Percentiles rank a stretch among this genome's conserved stretches.
These are phyloP conservation scores for Aspergillus tubingensis DNA, from an alignment of 2,329 filamentous ascomycete species.

Conservation along the genomic window DNA sequence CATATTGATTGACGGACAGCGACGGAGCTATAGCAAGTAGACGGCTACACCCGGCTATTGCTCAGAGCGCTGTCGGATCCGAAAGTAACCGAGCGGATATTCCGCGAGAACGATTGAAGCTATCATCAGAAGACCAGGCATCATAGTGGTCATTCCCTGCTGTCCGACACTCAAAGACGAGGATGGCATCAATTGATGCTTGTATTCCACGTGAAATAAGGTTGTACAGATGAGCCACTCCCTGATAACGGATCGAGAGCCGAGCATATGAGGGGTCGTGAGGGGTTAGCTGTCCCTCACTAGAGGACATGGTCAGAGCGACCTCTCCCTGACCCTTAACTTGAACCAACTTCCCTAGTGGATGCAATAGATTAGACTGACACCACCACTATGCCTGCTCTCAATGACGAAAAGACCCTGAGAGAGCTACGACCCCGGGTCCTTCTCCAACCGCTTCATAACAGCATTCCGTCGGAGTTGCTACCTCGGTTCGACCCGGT, in stretches of 20 bases:
- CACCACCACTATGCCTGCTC: slow-evolving; percentile 12
- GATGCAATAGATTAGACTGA: background rate
- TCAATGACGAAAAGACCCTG: slow-evolving; percentile 22
- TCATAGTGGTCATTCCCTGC: background rate
- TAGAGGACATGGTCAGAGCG: background rate
- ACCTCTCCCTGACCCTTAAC: background rate
- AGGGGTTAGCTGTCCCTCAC: background rate
- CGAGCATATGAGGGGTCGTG: slow-evolving; percentile 4
- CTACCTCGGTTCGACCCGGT: slow-evolving; percentile 42
- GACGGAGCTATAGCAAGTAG: background rate
- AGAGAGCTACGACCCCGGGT: slow-evolving; percentile 27
- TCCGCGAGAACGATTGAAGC: background rate
- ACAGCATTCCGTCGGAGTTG: slow-evolving; percentile 44
- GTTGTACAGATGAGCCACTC: background rate
- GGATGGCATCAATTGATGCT: background rate
- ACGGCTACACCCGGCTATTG: background rate
- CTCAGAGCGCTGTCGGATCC: background rate
- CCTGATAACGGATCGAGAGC: background rate
- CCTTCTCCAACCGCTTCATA: slow-evolving; percentile 41
- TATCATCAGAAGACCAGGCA: background rate
- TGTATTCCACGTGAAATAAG: background rate
- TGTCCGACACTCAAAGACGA: background rate
- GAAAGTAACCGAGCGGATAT: slow-evolving; percentile 2
- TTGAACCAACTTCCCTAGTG: background rate
- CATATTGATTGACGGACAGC: background rate